A percentile compares a stretch with the other conserved stretches of the same genome.
These are phyloP conservation scores for Volutella citrinella DNA, from an alignment of 2,329 filamentous ascomycete species.

Conservation along the genomic window DNA sequence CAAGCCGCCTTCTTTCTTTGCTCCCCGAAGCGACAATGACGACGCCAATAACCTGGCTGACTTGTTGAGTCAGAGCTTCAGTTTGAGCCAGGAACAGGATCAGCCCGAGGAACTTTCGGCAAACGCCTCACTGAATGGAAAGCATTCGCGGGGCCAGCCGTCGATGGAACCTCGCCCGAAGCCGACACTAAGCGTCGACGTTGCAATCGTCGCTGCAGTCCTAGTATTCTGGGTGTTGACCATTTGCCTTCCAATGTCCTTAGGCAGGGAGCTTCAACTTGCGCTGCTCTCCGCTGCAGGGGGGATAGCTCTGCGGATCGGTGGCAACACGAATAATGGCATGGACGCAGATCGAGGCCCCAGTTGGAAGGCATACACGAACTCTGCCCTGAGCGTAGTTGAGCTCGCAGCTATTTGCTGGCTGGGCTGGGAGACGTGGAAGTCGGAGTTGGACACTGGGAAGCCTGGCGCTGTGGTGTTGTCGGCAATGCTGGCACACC, in stretches of 20 bases:
- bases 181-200: constrained; percentile 16
- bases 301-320: constrained; percentile 27
- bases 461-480: constrained; percentile 28
- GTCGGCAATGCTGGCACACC: constrained; percentile 30
- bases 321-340: constrained; percentile 23
- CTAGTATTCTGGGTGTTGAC: constrained; percentile 26
- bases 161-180: constrained; percentile 2
- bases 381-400: constrained; percentile 27
- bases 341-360: constrained; percentile 13
- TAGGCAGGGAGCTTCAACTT: constrained; percentile 25
- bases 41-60: constrained; percentile 44
- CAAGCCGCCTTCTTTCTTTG: constrained; percentile 61
- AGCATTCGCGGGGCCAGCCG: neutral
- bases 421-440: constrained; percentile 31
- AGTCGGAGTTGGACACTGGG: constrained; percentile 17
- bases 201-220: constrained; percentile 18
- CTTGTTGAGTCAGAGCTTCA: constrained; percentile 43
- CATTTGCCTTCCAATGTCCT: constrained; percentile 17
- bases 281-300: constrained; percentile 26
- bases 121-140: constrained; percentile 1
- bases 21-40: constrained; percentile 39
- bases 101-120: neutral
- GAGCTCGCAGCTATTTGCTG: constrained; percentile 33
- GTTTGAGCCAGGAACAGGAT: constrained; percentile 30
- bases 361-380: constrained; percentile 16